Conservation (phyloP, 2,329 filamentous ascomycete genomes). For the Remersonia thermophila region DNA sequence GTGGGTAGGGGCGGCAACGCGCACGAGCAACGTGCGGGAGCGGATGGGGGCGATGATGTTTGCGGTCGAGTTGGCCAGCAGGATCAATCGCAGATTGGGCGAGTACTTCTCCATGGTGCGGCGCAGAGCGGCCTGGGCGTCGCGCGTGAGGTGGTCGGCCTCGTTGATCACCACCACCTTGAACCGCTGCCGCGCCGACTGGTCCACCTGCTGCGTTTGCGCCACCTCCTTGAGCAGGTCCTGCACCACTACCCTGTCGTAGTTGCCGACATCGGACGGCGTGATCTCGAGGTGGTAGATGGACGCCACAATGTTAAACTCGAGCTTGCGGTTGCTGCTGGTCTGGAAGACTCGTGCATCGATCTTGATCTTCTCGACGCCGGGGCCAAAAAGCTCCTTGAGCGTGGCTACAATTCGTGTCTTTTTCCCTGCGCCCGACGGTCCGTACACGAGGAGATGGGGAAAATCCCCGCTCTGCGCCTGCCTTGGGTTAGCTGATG, state of each 20-base stretch:
- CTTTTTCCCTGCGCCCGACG: slow-evolving; percentile 94
- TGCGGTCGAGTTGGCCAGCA: slow-evolving; percentile 89
- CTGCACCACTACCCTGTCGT: slow-evolving; percentile 90
- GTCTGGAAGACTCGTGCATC: slow-evolving; percentile 95
- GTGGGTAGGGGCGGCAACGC: slow-evolving; percentile 80
- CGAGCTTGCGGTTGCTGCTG: slow-evolving; percentile 87
- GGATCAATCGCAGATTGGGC: slow-evolving; percentile 80
- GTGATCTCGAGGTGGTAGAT: slow-evolving; percentile 98
- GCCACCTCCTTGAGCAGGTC: slow-evolving; percentile 95
- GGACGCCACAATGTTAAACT: slow-evolving; percentile 97
- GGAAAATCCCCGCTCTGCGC: slow-evolving; percentile 96
- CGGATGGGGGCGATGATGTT: slow-evolving; percentile 99
- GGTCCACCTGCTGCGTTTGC: slow-evolving; percentile 97
- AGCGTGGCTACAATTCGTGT: slow-evolving; percentile 91
- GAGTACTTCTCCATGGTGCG: slow-evolving; percentile 99
- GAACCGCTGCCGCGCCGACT: slow-evolving; percentile 80
- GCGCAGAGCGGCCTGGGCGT: slow-evolving; percentile 88
- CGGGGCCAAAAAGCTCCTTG: slow-evolving; percentile 87
- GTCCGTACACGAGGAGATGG: slow-evolving; percentile 92
- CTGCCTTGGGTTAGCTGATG: slow-evolving; percentile 32
- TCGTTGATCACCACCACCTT: slow-evolving; percentile 99
- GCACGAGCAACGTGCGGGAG: slow-evolving; percentile 78
- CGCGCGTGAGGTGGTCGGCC: slow-evolving; percentile 83
- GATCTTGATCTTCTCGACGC: slow-evolving; percentile 99
- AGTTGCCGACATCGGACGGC: slow-evolving; percentile 89